A percentile compares a stretch with the other conserved stretches of the same genome.
Conservation (phyloP, 257 asterid genomes). For the Perilla frutescens region DNA sequence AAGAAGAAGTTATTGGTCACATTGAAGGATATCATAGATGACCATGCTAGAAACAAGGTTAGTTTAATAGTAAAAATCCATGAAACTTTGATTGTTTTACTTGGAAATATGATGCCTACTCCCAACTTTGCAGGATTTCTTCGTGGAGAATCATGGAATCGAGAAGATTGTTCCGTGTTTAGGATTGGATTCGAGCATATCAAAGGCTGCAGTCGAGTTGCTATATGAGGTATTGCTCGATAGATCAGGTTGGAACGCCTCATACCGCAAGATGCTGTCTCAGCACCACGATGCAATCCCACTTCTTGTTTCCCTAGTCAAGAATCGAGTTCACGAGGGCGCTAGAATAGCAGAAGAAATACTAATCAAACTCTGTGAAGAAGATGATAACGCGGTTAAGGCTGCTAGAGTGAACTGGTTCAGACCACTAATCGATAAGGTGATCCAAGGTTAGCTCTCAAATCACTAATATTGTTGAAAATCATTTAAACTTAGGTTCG, state of each 20-base stretch:
- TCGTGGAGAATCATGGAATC: constrained; percentile 55
- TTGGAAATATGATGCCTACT: not conserved
- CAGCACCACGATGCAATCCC: constrained; percentile 42
- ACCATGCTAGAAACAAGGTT: constrained; percentile 67
- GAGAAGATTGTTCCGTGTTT: constrained; percentile 47
- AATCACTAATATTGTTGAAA: not conserved
- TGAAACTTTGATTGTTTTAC: not conserved
- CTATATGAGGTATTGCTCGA: constrained; percentile 59
- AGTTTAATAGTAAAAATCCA: constrained; percentile 1
- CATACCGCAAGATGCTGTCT: constrained; percentile 51
- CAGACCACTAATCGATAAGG: constrained; percentile 49
- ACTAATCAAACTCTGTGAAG: constrained; percentile 54
- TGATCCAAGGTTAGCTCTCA: constrained; percentile 51
- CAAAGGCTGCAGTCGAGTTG: constrained; percentile 52
- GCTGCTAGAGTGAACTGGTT: constrained; percentile 65
- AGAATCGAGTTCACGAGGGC: constrained; percentile 28
- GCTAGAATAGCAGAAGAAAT: constrained; percentile 49
- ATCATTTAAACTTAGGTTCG: not conserved
- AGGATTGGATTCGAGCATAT: constrained; percentile 37
- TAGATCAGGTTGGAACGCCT: constrained; percentile 52
- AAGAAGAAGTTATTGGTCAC: constrained; percentile 40
- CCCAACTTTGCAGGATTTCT: constrained; percentile 42
- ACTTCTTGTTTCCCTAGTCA: constrained; percentile 46
- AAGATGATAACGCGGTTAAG: constrained; percentile 51
- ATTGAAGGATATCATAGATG: constrained; percentile 54